Evolutionary conservation across 495 filamentous ascomycete genomes (phyloP).

Genomic region (Penicillium fimorum): DNA sequence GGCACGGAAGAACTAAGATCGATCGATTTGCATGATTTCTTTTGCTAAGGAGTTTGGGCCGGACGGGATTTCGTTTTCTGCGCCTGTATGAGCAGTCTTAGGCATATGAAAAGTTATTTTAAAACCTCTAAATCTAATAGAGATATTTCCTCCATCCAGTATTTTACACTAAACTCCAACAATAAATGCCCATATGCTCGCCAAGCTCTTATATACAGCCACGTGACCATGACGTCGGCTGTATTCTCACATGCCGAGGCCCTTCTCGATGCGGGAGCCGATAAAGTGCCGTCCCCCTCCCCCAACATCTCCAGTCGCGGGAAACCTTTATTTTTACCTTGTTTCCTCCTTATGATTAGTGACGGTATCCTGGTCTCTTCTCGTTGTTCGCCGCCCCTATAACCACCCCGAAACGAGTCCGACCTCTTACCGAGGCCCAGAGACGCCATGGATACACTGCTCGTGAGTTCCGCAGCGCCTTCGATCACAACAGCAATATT

Average conservation of each 20-base stretch:
- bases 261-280: conserved; percentile 30
- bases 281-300: conserved; percentile 32
- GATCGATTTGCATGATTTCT: conserved; percentile 31
- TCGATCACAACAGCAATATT: conserved; percentile 15
- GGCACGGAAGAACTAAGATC: conserved; percentile 34
- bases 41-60: conserved; percentile 33
- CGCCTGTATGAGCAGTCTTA: conserved; percentile 22
- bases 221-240: conserved; percentile 47
- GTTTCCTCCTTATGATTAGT: conserved; percentile 12
- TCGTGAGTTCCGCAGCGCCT: conserved; percentile 26
- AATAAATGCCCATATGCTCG: not conserved
- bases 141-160: conserved; percentile 10
- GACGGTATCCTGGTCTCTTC: conserved; percentile 3
- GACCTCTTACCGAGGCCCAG: conserved; percentile 37
- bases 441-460: conserved; percentile 41
- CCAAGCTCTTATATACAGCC: conserved; percentile 11
- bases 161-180: not conserved
- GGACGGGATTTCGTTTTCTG: conserved; percentile 29
- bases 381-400: conserved; percentile 17
- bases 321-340: conserved; percentile 12
- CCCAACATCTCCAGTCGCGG: conserved; percentile 5
- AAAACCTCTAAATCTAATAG: conserved; percentile 17
- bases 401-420: conserved; percentile 17
- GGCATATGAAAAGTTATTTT: conserved; percentile 31
- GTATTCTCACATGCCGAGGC: conserved; percentile 47